Conservation (phyloP, 139 green algal species). For the Auxenochlorella protothecoides region DNA sequence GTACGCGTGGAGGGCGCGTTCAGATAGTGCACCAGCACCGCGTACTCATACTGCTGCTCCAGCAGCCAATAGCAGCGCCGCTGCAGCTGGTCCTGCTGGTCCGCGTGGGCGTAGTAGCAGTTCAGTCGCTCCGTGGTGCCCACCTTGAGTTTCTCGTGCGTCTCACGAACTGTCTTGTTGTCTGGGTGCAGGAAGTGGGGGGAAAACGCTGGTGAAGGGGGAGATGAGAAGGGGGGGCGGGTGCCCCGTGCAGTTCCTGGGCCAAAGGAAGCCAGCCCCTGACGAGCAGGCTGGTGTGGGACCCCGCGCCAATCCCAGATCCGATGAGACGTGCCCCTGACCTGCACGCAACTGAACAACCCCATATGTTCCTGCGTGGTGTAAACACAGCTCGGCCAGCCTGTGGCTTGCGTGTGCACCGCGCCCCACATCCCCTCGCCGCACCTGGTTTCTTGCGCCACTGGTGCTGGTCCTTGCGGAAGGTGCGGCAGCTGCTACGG, state of each 20-base stretch:
- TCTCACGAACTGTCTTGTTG: slow-evolving; percentile 39
- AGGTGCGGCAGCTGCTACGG: slow-evolving; percentile 43
- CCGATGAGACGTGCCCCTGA: too few relatives aligned
- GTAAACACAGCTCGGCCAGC: too few relatives aligned
- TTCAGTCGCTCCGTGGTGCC: slow-evolving; percentile 53
- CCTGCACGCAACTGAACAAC: too few relatives aligned
- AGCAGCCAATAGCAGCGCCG: slow-evolving; percentile 67
- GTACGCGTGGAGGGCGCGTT: slow-evolving; percentile 6
- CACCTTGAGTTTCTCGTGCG: slow-evolving; percentile 75
- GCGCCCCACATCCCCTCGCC: not conserved
- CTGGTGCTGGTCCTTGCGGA: slow-evolving; percentile 59
- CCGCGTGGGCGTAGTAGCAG: slow-evolving; percentile 67
- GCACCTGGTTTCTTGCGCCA: slow-evolving; percentile 58
- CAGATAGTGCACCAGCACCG: slow-evolving; percentile 57
- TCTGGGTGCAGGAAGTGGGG: too few relatives aligned
- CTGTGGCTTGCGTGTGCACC: not conserved
- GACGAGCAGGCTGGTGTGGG: too few relatives aligned
- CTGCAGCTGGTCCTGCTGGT: slow-evolving; percentile 35
- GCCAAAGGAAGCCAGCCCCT: too few relatives aligned
- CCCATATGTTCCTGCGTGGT: too few relatives aligned
- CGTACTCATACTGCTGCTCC: slow-evolving; percentile 24
- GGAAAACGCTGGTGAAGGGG: too few relatives aligned
- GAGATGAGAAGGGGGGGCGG: too few relatives aligned
- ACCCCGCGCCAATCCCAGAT: too few relatives aligned
- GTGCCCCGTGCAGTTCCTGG: too few relatives aligned